Evolutionary conservation across 345 rosid species (phyloP).

Genomic region (Acer saccharum): DNA sequence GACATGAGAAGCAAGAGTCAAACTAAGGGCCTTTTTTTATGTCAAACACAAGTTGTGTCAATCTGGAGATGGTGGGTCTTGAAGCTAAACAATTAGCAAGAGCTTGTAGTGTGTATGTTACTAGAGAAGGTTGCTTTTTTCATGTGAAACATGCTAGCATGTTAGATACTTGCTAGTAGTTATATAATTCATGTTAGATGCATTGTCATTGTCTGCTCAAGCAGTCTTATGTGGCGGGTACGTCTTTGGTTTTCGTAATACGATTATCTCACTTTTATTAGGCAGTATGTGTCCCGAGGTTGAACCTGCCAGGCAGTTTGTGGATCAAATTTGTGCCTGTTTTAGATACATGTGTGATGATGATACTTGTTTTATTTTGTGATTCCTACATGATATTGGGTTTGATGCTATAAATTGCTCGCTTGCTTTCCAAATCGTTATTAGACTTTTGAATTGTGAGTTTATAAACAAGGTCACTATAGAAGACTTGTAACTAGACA

Average conservation of each 20-base stretch:
- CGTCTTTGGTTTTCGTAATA: neutral
- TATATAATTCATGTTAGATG: neutral
- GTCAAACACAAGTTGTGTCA: neutral
- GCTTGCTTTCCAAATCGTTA: too few species aligned
- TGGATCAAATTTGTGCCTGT: neutral
- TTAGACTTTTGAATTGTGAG: neutral
- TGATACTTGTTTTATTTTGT: neutral
- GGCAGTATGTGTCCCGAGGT: neutral
- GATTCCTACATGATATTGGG: neutral
- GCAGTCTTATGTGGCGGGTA: neutral
- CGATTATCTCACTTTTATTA: neutral
- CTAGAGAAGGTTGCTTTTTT: neutral
- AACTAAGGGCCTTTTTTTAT: too few species aligned
- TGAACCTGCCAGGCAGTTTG: neutral
- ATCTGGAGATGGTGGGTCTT: neutral
- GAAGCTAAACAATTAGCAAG: neutral
- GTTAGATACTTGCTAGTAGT: neutral
- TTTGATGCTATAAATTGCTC: neutral
- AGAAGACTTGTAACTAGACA: neutral
- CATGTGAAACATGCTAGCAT: neutral
- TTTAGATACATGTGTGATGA: neutral
- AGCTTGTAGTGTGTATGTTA: neutral
- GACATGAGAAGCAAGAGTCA: too few species aligned
- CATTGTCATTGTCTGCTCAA: neutral
- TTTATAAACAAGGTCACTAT: neutral